Percentiles rank a stretch among this genome's conserved stretches.
Evolutionary conservation across 2,329 filamentous ascomycete genomes (phyloP).

Genomic region (Penicillium polonicum): DNA sequence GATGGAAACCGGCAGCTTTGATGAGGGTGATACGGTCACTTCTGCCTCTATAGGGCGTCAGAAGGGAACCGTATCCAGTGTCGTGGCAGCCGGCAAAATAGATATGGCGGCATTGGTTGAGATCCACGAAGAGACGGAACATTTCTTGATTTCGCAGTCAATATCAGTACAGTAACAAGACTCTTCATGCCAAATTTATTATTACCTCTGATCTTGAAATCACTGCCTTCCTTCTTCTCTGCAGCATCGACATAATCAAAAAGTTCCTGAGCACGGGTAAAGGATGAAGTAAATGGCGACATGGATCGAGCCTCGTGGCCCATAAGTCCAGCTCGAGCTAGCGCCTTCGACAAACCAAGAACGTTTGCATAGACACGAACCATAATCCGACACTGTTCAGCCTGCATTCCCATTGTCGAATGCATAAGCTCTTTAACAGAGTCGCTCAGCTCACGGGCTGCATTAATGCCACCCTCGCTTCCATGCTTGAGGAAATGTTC

Average conservation of each 20-base stretch:
- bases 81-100: constrained; percentile 65
- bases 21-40: constrained; percentile 57
- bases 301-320: constrained; percentile 58
- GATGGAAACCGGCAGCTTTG: constrained; percentile 51
- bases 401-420: constrained; percentile 43
- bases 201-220: constrained; percentile 59
- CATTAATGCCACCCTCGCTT: constrained; percentile 56
- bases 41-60: constrained; percentile 54
- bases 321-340: constrained; percentile 51
- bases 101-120: constrained; percentile 63
- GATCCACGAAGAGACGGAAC: constrained; percentile 54
- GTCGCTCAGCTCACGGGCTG: constrained; percentile 55
- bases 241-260: constrained; percentile 64
- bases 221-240: constrained; percentile 59
- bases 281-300: constrained; percentile 56
- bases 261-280: constrained; percentile 57
- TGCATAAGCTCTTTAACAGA: constrained; percentile 50
- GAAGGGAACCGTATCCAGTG: constrained; percentile 56
- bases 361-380: constrained; percentile 59
- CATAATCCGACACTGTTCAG: constrained; percentile 55
- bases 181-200: background rate
- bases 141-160: constrained; percentile 26
- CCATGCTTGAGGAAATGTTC: constrained; percentile 50
- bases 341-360: constrained; percentile 51
- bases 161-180: constrained; percentile 15